Base-by-base conservation (phyloP, 2,329 filamentous ascomycete genomes). In the Clonostachys byssicola region DNA sequence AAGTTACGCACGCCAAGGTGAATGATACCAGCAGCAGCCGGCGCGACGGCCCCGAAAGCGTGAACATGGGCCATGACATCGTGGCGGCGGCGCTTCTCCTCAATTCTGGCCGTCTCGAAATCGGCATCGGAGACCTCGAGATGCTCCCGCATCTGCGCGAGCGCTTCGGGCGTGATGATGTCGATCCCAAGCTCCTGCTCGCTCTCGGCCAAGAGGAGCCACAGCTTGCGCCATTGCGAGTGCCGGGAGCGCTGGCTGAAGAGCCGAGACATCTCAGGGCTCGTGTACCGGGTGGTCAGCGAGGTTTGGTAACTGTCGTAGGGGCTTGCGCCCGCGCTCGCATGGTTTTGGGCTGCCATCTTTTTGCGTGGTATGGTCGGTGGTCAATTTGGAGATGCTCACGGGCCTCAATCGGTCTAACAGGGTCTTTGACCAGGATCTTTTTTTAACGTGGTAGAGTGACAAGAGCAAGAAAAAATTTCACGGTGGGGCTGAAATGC, bases 191-290 rank as follows among this genome's bases (percentile, higher is more conserved):
- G 78, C 65, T 92, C 86, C 64, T 84, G 85, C 73, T 96, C 86
- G 10, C 80, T 76, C 73, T 95, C 86, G 20, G 91, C 91, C 12
- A 96, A 85, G 69, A 78, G 84, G 41, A 92, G 73, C 92, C 92
- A 96, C 16, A 96, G 81, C 63, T 88, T 78, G 53, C 91, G 83
- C 90, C 90, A 95, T 47, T 83, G 90, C 40, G 81, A 85, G 65
- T 85, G 83, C 33, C 90, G 79, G 46, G 82, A 85, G 40, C 89
- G 81, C 49, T 85, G 81, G 56, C 84, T 86, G 75, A 96, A 96
- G 51, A 96, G 81, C 54, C 79, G 77, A 58, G 85, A 79, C 87
- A 94, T 92, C 68, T 88, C 86, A 52, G 66, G 63, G 56, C 79
- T 87, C 68, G 83, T 84, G 73, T 94, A 94, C 57, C 89, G 81